phyloP scores from a whole-genome alignment of 2,329 filamentous ascomycete species.

The Hypoxylon sp. region DNA sequence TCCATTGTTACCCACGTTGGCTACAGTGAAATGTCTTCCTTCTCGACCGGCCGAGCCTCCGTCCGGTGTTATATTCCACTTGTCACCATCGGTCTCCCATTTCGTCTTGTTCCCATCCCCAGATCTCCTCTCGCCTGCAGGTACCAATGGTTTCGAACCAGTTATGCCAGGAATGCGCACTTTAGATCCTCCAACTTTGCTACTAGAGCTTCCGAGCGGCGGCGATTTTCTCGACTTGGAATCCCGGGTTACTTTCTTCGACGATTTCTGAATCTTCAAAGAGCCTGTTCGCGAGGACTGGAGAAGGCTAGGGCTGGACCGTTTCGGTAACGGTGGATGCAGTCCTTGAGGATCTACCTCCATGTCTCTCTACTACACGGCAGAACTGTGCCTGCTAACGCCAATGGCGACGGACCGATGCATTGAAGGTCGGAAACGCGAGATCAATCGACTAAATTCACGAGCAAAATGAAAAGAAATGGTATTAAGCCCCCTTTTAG shows the following conservation, averaged over 20 bases:
- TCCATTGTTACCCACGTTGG: conserved; percentile 86
- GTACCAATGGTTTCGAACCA: conserved; percentile 50
- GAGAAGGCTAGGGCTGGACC: conserved; percentile 48
- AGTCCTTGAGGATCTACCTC: conserved; percentile 50
- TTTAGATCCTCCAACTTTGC: conserved; percentile 42
- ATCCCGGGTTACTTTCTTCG: conserved; percentile 42
- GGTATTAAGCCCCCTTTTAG: conserved; percentile 8
- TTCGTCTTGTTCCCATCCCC: conserved; percentile 57
- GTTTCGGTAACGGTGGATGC: conserved; percentile 46
- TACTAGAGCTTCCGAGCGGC: conserved; percentile 32
- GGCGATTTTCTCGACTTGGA: conserved; percentile 48
- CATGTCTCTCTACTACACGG: conserved; percentile 54
- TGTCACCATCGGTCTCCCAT: conserved; percentile 69
- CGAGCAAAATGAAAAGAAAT: conserved; percentile 10
- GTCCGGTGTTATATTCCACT: conserved; percentile 71
- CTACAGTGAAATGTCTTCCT: conserved; percentile 82
- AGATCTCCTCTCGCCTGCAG: conserved; percentile 48
- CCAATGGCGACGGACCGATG: conserved; percentile 45
- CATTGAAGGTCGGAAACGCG: conserved; percentile 50
- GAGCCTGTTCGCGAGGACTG: conserved; percentile 45
- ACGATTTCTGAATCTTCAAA: conserved; percentile 44
- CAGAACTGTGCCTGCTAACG: conserved; percentile 52
- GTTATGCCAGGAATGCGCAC: conserved; percentile 45
- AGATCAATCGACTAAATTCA: conserved; percentile 23
- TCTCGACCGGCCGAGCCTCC: conserved; percentile 73